Percentiles rank a stretch among this genome's conserved stretches.
Conservation (phyloP, 345 rosid genomes). For the Geranium brycei region DNA sequence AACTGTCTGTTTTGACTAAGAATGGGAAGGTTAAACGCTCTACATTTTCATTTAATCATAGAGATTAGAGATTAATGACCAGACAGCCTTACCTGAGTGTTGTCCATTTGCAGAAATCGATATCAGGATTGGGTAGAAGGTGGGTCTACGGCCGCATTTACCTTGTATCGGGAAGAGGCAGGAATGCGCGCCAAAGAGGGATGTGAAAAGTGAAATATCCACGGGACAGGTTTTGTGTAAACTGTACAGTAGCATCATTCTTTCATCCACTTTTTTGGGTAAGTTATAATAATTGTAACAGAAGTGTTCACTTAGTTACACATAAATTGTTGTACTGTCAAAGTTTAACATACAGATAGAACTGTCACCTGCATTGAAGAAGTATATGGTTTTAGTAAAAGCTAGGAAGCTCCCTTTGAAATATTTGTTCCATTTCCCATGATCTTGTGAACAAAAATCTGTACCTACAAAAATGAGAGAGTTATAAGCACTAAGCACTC, state of each 20-base stretch:
- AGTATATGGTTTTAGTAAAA: background rate
- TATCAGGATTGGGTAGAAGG: conserved; percentile 43
- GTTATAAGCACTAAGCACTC: too few species aligned
- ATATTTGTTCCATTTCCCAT: background rate
- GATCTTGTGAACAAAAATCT: background rate
- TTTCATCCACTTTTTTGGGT: conserved; percentile 9
- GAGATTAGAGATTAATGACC: background rate
- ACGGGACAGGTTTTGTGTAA: background rate
- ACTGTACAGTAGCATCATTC: conserved; percentile 17
- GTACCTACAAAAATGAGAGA: too few species aligned
- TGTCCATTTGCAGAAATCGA: conserved; percentile 39
- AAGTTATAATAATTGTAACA: background rate
- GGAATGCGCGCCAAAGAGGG: conserved; percentile 29
- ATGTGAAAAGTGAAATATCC: conserved; percentile 23
- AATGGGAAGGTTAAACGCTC: background rate
- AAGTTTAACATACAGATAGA: background rate
- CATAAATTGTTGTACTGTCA: background rate
- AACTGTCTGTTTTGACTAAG: background rate
- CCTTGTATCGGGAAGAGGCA: conserved; percentile 59
- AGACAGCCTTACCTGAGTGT: background rate
- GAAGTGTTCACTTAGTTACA: background rate
- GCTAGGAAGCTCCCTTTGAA: background rate
- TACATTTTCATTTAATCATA: background rate
- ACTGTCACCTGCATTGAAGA: background rate
- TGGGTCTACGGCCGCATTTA: conserved; percentile 89